phyloP scores from a whole-genome alignment of 108 stramenopile species.

The Parietichytrium sp. region DNA sequence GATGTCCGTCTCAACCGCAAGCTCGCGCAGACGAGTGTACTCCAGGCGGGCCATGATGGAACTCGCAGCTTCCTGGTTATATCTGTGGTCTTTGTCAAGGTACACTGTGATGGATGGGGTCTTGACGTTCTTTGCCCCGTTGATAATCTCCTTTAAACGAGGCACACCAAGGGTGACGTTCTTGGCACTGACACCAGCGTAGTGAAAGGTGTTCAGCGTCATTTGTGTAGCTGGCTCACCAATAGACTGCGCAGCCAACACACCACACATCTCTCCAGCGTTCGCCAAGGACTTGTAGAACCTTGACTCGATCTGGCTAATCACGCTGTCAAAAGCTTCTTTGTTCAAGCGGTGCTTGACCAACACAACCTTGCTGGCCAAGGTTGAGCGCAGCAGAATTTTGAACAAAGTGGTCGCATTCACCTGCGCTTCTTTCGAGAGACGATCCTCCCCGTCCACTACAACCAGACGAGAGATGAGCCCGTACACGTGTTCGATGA shows the following conservation, averaged over 20 bases:
- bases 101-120: slow-evolving; percentile 91
- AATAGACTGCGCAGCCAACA: slow-evolving; percentile 95
- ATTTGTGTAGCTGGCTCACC: slow-evolving; percentile 99
- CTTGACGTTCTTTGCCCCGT: slow-evolving; percentile 92
- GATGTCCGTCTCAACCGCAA: slow-evolving; percentile 87
- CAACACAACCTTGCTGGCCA: slow-evolving; percentile 81
- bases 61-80: slow-evolving; percentile 37
- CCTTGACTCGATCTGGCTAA: slow-evolving; percentile 83
- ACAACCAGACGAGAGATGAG: slow-evolving; percentile 80
- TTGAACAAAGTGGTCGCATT: slow-evolving; percentile 90
- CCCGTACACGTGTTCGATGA: slow-evolving; percentile 70
- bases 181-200: slow-evolving; percentile 95
- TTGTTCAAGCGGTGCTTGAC: slow-evolving; percentile 81
- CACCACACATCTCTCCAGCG: slow-evolving; percentile 98
- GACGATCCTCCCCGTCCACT: slow-evolving; percentile 83
- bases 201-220: slow-evolving; percentile 97
- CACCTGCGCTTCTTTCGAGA: slow-evolving; percentile 82
- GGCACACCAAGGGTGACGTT: slow-evolving; percentile 98
- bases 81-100: slow-evolving; percentile 63
- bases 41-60: slow-evolving; percentile 81
- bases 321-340: slow-evolving; percentile 81
- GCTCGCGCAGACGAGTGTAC: slow-evolving; percentile 83
- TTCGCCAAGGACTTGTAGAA: slow-evolving; percentile 83
- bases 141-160: slow-evolving; percentile 94
- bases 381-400: slow-evolving; percentile 79